A percentile compares a stretch with the other conserved stretches of the same genome.
phyloP scores from a whole-genome alignment of 2,329 filamentous ascomycete genomes.

The Xylaria multiplex region DNA sequence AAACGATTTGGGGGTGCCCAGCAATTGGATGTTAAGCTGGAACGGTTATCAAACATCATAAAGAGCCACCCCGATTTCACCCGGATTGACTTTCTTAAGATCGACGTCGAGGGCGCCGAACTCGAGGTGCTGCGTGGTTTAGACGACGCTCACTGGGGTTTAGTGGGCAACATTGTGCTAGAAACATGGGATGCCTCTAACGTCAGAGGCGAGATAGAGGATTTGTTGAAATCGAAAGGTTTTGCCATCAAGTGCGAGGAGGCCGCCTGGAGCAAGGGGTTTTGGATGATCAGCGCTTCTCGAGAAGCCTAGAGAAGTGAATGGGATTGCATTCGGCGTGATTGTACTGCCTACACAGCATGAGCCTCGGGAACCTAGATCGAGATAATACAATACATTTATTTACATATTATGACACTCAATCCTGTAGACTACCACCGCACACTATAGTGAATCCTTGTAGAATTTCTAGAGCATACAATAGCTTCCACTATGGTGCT shows the following conservation, averaged over 20 bases:
- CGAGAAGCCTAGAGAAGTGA: neutral
- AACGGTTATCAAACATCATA: constrained; percentile 22
- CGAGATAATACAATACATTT: too few relatives aligned
- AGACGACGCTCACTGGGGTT: constrained; percentile 21
- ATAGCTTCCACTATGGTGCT: too few relatives aligned
- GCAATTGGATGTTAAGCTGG: constrained; percentile 18
- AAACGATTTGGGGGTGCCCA: constrained; percentile 16
- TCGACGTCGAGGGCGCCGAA: constrained; percentile 28
- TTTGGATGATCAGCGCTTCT: constrained; percentile 18
- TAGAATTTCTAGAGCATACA: too few relatives aligned
- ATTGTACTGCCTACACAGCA: too few relatives aligned
- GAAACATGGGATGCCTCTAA: constrained; percentile 24
- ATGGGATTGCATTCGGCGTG: too few relatives aligned
- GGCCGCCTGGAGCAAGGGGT: constrained; percentile 15
- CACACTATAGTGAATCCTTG: too few relatives aligned
- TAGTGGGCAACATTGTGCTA: constrained; percentile 25
- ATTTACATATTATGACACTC: too few relatives aligned
- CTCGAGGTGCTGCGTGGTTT: constrained; percentile 28
- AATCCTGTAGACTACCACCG: too few relatives aligned
- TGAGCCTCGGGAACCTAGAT: too few relatives aligned
- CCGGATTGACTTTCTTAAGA: constrained; percentile 25
- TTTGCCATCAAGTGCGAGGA: constrained; percentile 20
- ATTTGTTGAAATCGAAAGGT: constrained; percentile 20
- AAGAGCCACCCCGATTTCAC: constrained; percentile 4
- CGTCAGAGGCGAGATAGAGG: constrained; percentile 12